Evolutionary conservation across 208 protist species (phyloP), one percentile per base, ranked within the genome.

Genomic region (Baffinella frigidus): DNA sequence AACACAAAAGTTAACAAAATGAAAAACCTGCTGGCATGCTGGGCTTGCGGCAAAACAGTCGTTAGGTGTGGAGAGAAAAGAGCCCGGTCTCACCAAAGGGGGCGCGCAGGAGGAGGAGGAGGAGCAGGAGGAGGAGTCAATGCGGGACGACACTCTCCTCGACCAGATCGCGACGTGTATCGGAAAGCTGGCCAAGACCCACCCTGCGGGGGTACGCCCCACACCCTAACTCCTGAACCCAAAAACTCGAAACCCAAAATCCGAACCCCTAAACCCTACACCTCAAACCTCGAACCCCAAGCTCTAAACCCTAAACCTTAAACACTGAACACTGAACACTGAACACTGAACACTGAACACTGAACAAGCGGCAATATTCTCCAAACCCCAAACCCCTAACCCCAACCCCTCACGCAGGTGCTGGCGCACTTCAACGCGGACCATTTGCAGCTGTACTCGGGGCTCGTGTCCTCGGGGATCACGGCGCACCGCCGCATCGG

Each of bases 401-500:
- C 17, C 48, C 17, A 7, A 56, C 17, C 48, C 17, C 48, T 56
- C 48, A 24, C 48, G 48, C 48, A 24, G 48, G 48, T 17, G 7
- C 48, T 56, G 48, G 56, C 56, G 56, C 2, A 33, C 24, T 3
- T 3, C 3, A 14, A 2, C 24, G 2, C 24, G 39, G 33, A 45
- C 39, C 61, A 87, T 33, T 27, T 87, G 10, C 39, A 90, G 30
- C 3, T 90, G 5, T 90, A 44, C 56, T 44, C 30, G 20, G 64
- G 7, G 33, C 83, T 90, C 7, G 56, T 90, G 4, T n/a, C 36
- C 35, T 90, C 83, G 62, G 3, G 30, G 3, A 1, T 67, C 7
- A 11, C 43, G 20, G 36, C 48, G n/a, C 64, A 89, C 39, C 91
- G 67, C 77, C 91, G 77, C 56, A 72, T 89, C 56, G 91, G 74